phyloP scores from a whole-genome alignment of 768 basidiomycete genomes.

The Tricholoma furcatifolium region DNA sequence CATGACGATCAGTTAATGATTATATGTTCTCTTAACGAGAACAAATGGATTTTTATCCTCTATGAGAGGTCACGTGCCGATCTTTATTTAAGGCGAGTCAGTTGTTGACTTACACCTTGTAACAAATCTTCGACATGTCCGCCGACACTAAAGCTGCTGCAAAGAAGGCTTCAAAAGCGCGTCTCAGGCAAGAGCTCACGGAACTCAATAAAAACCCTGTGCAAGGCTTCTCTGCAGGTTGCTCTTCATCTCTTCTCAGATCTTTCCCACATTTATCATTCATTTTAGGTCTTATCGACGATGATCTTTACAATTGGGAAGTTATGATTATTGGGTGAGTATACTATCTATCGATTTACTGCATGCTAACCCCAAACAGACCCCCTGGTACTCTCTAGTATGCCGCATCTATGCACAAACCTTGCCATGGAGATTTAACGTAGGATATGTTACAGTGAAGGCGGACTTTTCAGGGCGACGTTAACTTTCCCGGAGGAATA shows the following conservation, averaged over 20 bases:
- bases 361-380: conserved; percentile 39
- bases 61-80: conserved; percentile 15
- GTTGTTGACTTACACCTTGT: too few relatives aligned
- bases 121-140: too few relatives aligned
- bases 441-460: conserved; percentile 68
- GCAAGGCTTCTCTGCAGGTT: conserved; percentile 95
- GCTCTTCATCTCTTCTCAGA: conserved; percentile 21
- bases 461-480: conserved; percentile 92
- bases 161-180: conserved; percentile 52
- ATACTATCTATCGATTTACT: conserved; percentile 5
- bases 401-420: conserved; percentile 19
- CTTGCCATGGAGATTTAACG: conserved; percentile 13
- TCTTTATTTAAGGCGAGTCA: conserved; percentile 14
- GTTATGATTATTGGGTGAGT: conserved; percentile 89
- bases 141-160: too few relatives aligned
- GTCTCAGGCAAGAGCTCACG: conserved; percentile 73
- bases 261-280: conserved; percentile 26
- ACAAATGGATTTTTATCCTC: neutral
- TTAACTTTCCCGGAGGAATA: conserved; percentile 89
- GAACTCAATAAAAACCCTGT: conserved; percentile 93
- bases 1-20: neutral
- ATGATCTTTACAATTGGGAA: conserved; percentile 95
- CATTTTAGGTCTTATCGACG: conserved; percentile 87
- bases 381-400: conserved; percentile 94
- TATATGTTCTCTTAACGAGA: neutral